Conservation (phyloP, 345 rosid species). For the Eutrema heterophyllum region DNA sequence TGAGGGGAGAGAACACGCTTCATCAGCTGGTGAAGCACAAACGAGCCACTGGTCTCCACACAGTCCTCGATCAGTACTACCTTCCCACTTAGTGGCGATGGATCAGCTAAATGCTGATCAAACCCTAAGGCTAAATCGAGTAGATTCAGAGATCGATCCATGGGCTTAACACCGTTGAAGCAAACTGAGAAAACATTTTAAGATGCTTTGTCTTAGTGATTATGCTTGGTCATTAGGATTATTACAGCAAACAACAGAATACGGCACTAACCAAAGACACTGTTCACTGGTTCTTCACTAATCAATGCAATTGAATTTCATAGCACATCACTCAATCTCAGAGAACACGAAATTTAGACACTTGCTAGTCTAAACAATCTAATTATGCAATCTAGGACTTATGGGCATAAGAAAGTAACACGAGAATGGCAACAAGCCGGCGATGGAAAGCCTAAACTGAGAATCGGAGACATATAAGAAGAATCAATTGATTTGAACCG, state of each 20-base stretch:
- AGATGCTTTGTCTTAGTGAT: background rate
- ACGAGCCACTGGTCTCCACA: constrained; percentile 79
- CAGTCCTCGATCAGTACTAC: constrained; percentile 61
- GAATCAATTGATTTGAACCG: too few relatives aligned
- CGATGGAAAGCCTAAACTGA: background rate
- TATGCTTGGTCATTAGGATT: too few relatives aligned
- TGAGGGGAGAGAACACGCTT: constrained; percentile 59
- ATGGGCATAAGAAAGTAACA: background rate
- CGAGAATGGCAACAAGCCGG: background rate
- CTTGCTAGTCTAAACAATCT: background rate
- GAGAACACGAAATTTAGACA: background rate
- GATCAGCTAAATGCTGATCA: constrained; percentile 30
- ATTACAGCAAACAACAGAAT: background rate
- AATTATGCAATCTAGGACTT: background rate
- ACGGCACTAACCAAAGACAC: background rate
- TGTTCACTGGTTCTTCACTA: background rate
- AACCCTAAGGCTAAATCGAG: constrained; percentile 69
- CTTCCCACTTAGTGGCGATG: constrained; percentile 48
- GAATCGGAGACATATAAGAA: background rate
- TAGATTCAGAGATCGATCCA: constrained; percentile 50
- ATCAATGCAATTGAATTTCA: background rate
- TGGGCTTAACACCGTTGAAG: background rate
- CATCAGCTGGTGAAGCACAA: constrained; percentile 73
- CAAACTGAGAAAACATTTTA: background rate
- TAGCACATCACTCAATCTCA: background rate